phyloP scores from a whole-genome alignment of 2,329 filamentous ascomycete genomes.

The Talaromyces sp. region DNA sequence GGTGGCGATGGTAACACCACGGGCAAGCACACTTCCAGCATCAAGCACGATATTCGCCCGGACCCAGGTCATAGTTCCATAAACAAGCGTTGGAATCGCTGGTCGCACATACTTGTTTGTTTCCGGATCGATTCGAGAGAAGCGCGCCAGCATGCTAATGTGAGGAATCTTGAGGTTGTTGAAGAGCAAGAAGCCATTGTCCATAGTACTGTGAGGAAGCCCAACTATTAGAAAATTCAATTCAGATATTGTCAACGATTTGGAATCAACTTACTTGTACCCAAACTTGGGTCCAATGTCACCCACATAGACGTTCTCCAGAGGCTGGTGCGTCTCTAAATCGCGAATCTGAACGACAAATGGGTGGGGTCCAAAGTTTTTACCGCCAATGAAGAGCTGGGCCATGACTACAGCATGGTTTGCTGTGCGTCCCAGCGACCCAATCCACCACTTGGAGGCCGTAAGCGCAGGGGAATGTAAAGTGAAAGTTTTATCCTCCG shows the following conservation, averaged over 20 bases:
- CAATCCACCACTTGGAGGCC: slow-evolving; percentile 81
- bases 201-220: neutral
- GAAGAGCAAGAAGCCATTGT: slow-evolving; percentile 69
- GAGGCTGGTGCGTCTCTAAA: slow-evolving; percentile 61
- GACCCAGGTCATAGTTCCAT: slow-evolving; percentile 8
- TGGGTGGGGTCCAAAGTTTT: slow-evolving; percentile 66
- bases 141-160: slow-evolving; percentile 59
- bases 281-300: slow-evolving; percentile 75
- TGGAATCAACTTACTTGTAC: neutral
- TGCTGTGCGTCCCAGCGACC: slow-evolving; percentile 67
- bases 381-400: slow-evolving; percentile 64
- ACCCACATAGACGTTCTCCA: slow-evolving; percentile 66
- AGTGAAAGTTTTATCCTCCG: slow-evolving; percentile 66
- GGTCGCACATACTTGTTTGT: neutral
- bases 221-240: slow-evolving; percentile 24
- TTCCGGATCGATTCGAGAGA: slow-evolving; percentile 1
- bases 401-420: slow-evolving; percentile 77
- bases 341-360: slow-evolving; percentile 72
- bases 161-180: slow-evolving; percentile 72
- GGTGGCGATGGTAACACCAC: slow-evolving; percentile 4
- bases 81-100: neutral
- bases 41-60: slow-evolving; percentile 6
- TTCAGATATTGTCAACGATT: slow-evolving; percentile 43
- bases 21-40: slow-evolving; percentile 6
- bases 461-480: slow-evolving; percentile 69